These are phyloP conservation scores for Fusarium mexicanum DNA, from an alignment of 2,329 filamentous ascomycete species.

Conservation along the genomic window DNA sequence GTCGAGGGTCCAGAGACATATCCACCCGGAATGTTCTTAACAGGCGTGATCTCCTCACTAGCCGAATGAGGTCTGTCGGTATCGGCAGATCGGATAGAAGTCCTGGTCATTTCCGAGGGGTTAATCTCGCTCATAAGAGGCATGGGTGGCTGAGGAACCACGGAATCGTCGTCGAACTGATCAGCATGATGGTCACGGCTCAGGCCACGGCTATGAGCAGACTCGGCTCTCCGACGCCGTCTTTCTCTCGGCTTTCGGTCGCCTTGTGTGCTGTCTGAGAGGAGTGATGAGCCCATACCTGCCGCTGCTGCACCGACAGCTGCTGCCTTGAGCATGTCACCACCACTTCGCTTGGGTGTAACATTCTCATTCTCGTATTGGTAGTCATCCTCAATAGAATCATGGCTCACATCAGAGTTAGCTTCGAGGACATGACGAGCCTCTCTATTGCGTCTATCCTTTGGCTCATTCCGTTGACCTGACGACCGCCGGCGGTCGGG, in stretches of 20 bases:
- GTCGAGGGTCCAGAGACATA: constrained; percentile 69
- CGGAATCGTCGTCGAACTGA: constrained; percentile 64
- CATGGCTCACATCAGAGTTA: constrained; percentile 59
- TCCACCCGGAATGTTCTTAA: constrained; percentile 71
- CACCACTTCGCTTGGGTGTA: constrained; percentile 57
- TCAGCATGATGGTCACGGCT: constrained; percentile 58
- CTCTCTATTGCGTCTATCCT: constrained; percentile 61
- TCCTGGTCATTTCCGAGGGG: constrained; percentile 86
- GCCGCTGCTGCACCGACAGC: constrained; percentile 58
- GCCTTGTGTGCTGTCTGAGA: constrained; percentile 55
- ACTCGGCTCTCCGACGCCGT: constrained; percentile 63
- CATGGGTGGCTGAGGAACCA: constrained; percentile 77
- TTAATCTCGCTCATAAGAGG: constrained; percentile 88
- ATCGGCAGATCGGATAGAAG: constrained; percentile 85
- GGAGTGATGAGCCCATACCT: constrained; percentile 47
- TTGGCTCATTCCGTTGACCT: constrained; percentile 60
- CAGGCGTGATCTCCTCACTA: constrained; percentile 68
- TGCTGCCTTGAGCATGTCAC: constrained; percentile 56
- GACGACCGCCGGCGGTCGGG: constrained; percentile 70
- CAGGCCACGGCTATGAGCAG: constrained; percentile 55
- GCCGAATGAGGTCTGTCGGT: constrained; percentile 78
- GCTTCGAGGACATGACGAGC: constrained; percentile 65
- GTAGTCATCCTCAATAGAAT: constrained; percentile 55
- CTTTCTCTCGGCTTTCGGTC: constrained; percentile 63
- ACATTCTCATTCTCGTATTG: constrained; percentile 51